A percentile compares a stretch with the other conserved stretches of the same genome.
Evolutionary conservation across 2,329 filamentous ascomycete genomes (phyloP).

Genomic region (Curvularia hawaiiensis): DNA sequence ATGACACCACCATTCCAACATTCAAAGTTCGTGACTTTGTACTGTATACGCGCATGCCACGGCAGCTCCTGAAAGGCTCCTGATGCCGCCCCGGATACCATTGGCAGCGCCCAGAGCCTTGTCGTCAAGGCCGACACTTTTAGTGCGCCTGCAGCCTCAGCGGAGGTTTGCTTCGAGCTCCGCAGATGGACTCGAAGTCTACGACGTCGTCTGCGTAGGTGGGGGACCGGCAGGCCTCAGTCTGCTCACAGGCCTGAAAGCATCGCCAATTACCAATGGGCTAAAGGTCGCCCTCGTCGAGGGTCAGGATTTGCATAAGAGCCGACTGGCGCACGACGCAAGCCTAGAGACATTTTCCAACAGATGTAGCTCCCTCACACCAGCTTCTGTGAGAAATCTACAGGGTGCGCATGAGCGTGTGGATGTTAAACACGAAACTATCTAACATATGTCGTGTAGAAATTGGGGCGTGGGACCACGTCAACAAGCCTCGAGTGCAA

Average conservation of each 20-base stretch:
- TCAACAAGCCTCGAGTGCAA: conserved; percentile 76
- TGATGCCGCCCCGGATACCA: conserved; percentile 42
- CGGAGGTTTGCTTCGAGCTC: conserved; percentile 43
- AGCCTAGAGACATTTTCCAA: conserved; percentile 80
- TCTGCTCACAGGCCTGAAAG: conserved; percentile 52
- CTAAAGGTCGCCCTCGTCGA: conserved; percentile 90
- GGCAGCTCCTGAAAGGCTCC: conserved; percentile 22
- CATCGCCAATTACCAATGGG: conserved; percentile 74
- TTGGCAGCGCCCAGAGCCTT: conserved; percentile 26
- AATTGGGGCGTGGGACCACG: conserved; percentile 84
- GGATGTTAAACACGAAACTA: neutral
- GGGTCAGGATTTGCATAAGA: conserved; percentile 78
- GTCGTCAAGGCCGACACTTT: conserved; percentile 17
- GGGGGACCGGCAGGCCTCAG: conserved; percentile 90
- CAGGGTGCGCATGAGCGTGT: conserved; percentile 50
- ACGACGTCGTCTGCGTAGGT: conserved; percentile 91
- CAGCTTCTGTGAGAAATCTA: conserved; percentile 82
- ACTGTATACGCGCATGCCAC: conserved; percentile 27
- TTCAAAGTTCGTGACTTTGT: conserved; percentile 13
- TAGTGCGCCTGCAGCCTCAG: conserved; percentile 13
- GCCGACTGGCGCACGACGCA: conserved; percentile 66
- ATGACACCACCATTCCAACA: conserved; percentile 34
- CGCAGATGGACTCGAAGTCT: conserved; percentile 67
- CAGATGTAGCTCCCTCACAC: conserved; percentile 93
- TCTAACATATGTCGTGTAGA: conserved; percentile 41